These are phyloP conservation scores for Cicer judaicum DNA, from an alignment of 306 rosid genomes.

Conservation along the genomic window DNA sequence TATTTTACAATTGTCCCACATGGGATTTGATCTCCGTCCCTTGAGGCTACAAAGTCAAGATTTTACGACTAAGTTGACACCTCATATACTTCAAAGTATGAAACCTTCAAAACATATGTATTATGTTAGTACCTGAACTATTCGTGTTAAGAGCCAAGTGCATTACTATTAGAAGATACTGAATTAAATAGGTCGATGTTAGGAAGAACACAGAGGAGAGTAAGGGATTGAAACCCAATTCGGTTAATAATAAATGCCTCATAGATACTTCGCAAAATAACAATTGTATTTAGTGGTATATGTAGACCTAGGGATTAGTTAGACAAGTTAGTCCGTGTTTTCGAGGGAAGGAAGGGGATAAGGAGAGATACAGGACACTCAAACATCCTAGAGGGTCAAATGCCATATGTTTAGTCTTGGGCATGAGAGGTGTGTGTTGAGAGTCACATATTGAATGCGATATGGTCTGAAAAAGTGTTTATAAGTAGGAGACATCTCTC, in stretches of 20 bases:
- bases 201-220: neutral
- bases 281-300: neutral
- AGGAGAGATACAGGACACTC: neutral
- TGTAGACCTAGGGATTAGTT: neutral
- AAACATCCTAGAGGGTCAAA: neutral
- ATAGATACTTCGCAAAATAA: neutral
- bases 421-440: too few relatives aligned
- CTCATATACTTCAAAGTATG: neutral
- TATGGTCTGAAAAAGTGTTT: too few relatives aligned
- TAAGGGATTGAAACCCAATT: neutral
- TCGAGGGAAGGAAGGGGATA: neutral
- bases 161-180: neutral
- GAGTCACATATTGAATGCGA: too few relatives aligned
- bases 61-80: too few relatives aligned
- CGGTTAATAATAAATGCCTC: conserved; percentile 14
- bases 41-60: too few relatives aligned
- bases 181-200: neutral
- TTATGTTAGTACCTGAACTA: neutral
- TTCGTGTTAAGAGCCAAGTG: neutral
- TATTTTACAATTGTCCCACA: too few relatives aligned
- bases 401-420: too few relatives aligned
- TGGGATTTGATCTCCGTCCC: too few relatives aligned
- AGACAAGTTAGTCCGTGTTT: too few relatives aligned
- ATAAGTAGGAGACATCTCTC: too few relatives aligned
- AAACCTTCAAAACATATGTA: neutral